These are phyloP conservation scores for Chamaecyparis obtusa DNA, from an alignment of 75 land plant genomes.

Conservation along the genomic window DNA sequence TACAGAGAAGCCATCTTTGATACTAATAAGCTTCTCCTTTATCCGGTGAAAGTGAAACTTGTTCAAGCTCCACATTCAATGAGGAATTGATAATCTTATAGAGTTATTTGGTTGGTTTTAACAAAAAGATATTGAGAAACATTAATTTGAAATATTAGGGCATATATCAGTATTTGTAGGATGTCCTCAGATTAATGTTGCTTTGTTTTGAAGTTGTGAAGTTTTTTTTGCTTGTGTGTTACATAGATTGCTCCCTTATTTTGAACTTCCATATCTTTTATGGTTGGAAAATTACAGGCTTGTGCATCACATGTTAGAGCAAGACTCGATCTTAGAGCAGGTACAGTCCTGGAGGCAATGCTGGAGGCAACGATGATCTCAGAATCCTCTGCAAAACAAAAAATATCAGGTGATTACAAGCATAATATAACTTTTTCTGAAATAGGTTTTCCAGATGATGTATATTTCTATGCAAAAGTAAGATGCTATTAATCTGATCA, in stretches of 20 bases:
- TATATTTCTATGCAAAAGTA: background rate
- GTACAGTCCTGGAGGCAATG: slow-evolving; percentile 52
- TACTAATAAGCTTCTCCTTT: background rate
- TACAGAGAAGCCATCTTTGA: background rate
- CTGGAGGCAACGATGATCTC: slow-evolving; percentile 45
- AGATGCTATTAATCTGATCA: background rate
- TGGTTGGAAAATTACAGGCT: slow-evolving; percentile 34
- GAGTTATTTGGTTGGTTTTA: background rate
- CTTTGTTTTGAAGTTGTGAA: background rate
- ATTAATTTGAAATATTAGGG: background rate
- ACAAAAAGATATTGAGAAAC: background rate
- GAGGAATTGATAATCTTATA: background rate
- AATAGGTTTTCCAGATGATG: background rate
- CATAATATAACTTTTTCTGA: background rate
- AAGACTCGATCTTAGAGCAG: slow-evolving; percentile 55
- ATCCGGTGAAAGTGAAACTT: background rate
- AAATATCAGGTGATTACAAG: slow-evolving; percentile 40
- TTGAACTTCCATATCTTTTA: slow-evolving; percentile 1
- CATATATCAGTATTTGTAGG: background rate
- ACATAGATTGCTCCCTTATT: background rate
- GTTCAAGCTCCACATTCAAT: background rate
- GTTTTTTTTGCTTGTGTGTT: background rate
- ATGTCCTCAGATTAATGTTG: background rate
- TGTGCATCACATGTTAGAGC: slow-evolving; percentile 49
- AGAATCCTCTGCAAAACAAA: slow-evolving; percentile 40